Conservation (phyloP, 306 rosid species). For the Inga laurina region DNA sequence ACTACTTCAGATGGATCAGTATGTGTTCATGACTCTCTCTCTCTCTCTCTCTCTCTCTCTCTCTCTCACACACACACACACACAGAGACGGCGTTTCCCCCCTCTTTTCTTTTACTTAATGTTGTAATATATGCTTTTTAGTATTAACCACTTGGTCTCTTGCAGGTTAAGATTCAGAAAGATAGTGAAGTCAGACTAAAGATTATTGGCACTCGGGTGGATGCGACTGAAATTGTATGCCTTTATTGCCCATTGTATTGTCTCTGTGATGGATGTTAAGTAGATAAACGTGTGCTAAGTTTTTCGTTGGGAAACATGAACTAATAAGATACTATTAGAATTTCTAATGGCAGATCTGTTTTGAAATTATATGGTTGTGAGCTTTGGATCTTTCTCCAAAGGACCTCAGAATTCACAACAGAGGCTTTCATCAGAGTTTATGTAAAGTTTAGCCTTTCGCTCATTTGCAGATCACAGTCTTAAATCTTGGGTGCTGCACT, state of each 20-base stretch:
- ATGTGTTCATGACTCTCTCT: constrained; percentile 19
- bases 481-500: not conserved
- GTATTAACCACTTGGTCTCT: constrained; percentile 31
- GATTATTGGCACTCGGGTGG: constrained; percentile 96
- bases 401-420: not conserved
- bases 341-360: not conserved
- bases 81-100: not conserved
- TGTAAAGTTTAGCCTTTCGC: constrained; percentile 2
- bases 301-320: constrained; percentile 14
- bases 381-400: not conserved
- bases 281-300: constrained; percentile 14
- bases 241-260: constrained; percentile 14
- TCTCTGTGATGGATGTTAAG: constrained; percentile 22
- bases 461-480: constrained; percentile 12
- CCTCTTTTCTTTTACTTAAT: constrained; percentile 1
- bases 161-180: constrained; percentile 94
- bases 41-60: not conserved
- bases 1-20: constrained; percentile 98
- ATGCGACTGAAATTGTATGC: constrained; percentile 94
- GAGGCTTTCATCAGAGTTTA: not conserved
- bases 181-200: constrained; percentile 96
- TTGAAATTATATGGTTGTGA: not conserved
- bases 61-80: not conserved
- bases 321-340: constrained; percentile 6
- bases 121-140: constrained; percentile 5